Evolutionary conservation across 2,329 filamentous ascomycete genomes (phyloP).

Genomic region (Orbilia blumenaviensis): DNA sequence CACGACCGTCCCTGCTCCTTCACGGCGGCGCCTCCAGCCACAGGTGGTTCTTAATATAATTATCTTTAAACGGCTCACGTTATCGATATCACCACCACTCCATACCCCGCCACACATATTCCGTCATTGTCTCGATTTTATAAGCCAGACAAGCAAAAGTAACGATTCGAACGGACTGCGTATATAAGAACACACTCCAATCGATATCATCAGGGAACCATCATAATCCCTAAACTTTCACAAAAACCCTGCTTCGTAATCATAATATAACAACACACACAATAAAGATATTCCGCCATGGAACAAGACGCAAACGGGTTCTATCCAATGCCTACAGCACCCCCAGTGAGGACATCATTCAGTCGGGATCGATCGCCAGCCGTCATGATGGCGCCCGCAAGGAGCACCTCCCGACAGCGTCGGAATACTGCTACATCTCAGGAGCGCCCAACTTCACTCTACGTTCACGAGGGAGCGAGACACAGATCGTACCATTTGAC

Average conservation of each 20-base stretch:
- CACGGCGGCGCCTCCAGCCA: conserved; percentile 23
- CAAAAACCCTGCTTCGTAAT: conserved; percentile 4
- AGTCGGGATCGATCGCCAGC: conserved; percentile 49
- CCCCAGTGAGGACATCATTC: conserved; percentile 33
- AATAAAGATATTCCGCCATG: conserved; percentile 26
- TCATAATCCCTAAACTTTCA: conserved; percentile 1
- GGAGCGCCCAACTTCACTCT: conserved; percentile 49
- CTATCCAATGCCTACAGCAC: conserved; percentile 48
- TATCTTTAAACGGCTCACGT: conserved; percentile 45
- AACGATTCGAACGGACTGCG: not conserved
- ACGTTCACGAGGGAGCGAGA: conserved; percentile 48
- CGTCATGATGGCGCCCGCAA: conserved; percentile 44
- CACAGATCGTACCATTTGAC: conserved; percentile 50
- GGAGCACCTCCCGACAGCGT: conserved; percentile 42
- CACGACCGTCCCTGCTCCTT: conserved; percentile 18
- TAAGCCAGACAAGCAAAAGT: conserved; percentile 3
- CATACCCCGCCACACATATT: conserved; percentile 49
- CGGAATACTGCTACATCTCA: conserved; percentile 43
- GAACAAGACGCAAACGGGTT: conserved; percentile 53
- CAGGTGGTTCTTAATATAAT: conserved; percentile 41
- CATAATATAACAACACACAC: conserved; percentile 15
- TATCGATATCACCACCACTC: conserved; percentile 48
- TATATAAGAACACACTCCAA: conserved; percentile 18
- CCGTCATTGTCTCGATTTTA: conserved; percentile 31
- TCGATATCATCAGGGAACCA: not conserved